Evolutionary conservation across 2,329 filamentous ascomycete species (phyloP).

Genomic region (Fusarium foetens): DNA sequence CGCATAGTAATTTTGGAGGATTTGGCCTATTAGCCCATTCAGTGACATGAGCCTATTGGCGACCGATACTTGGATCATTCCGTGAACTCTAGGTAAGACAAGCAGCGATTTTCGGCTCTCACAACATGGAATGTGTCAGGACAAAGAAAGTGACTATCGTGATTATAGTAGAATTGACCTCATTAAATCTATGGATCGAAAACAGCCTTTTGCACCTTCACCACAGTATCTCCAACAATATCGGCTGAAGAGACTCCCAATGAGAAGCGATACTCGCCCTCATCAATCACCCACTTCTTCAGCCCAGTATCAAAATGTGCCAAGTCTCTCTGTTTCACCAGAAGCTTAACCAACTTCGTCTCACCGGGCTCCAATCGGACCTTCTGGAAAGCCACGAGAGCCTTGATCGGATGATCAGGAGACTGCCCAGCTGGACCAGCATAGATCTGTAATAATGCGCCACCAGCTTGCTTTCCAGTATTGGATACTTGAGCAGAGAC

Average conservation of each 20-base stretch:
- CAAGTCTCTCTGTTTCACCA: constrained; percentile 38
- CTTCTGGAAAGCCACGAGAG: constrained; percentile 48
- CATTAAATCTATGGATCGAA: constrained; percentile 8
- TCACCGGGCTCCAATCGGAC: constrained; percentile 38
- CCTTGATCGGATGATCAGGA: constrained; percentile 44
- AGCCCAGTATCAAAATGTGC: constrained; percentile 42
- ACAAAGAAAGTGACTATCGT: neutral
- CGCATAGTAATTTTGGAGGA: accelerated
- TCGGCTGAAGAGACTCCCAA: constrained; percentile 44
- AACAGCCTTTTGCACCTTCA: neutral
- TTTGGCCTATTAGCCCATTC: accelerated
- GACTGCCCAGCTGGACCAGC: constrained; percentile 22
- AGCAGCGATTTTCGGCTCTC: too few relatives aligned
- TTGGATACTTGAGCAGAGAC: constrained; percentile 66
- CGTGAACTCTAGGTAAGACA: accelerated
- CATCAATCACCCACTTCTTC: constrained; percentile 44
- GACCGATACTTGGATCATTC: neutral
- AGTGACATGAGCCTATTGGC: neutral
- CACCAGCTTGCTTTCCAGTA: constrained; percentile 60
- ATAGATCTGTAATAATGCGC: constrained; percentile 66
- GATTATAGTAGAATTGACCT: accelerated
- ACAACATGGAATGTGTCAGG: neutral
- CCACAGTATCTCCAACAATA: neutral
- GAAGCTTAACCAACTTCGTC: constrained; percentile 21
- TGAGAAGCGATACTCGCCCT: constrained; percentile 43